Evolutionary conservation across 257 asterid species (phyloP).

Genomic region (Perilla frutescens): DNA sequence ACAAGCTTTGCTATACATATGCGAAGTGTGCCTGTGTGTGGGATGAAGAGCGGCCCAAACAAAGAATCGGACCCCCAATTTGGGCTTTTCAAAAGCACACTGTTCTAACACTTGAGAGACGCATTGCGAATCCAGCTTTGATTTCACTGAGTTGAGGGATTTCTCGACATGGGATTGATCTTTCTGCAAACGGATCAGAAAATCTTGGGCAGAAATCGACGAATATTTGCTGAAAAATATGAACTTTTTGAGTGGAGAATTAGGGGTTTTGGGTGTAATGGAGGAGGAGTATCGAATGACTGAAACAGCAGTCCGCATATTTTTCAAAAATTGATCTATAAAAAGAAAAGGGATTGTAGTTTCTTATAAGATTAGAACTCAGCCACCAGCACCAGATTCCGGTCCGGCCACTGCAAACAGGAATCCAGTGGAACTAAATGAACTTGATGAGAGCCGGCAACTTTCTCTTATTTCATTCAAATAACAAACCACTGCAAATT

Average conservation of each 20-base stretch:
- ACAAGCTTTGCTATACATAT: conserved; percentile 67
- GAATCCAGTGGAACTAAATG: too few species aligned
- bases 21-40: conserved; percentile 57
- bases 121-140: conserved; percentile 59
- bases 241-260: conserved; percentile 26
- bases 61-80: conserved; percentile 77
- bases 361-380: conserved; percentile 17
- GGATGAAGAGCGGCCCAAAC: conserved; percentile 90
- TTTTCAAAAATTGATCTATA: not conserved
- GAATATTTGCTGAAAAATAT: conserved; percentile 46
- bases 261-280: conserved; percentile 34
- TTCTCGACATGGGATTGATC: conserved; percentile 54
- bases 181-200: conserved; percentile 54
- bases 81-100: conserved; percentile 60
- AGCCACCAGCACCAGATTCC: conserved; percentile 9
- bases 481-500: too few species aligned
- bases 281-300: conserved; percentile 38
- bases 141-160: conserved; percentile 50
- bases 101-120: conserved; percentile 61
- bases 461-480: too few species aligned
- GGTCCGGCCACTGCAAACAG: not conserved
- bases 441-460: too few species aligned
- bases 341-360: not conserved
- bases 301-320: conserved; percentile 43
- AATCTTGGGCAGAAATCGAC: conserved; percentile 55